phyloP scores from a whole-genome alignment of 2,329 filamentous ascomycete species.

The Pestalotiopsis sp. region DNA sequence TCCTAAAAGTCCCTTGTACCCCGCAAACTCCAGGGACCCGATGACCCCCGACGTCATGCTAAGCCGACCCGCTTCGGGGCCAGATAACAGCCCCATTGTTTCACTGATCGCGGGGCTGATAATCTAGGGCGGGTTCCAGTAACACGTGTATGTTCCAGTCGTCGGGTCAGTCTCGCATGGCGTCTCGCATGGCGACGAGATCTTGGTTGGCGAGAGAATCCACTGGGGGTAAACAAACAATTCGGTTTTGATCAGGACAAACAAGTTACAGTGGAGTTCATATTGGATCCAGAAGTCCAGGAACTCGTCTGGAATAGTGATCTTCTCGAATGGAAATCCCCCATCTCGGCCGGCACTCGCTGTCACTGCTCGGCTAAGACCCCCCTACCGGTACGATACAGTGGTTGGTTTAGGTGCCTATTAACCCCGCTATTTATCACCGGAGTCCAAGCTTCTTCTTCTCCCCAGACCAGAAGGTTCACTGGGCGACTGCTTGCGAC shows the following conservation, averaged over 20 bases:
- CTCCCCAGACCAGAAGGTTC: neutral
- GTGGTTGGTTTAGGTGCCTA: neutral
- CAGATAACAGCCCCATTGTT: conserved; percentile 1
- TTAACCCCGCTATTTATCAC: neutral
- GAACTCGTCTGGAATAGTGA: neutral
- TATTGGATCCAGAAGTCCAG: neutral
- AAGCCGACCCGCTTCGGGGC: neutral
- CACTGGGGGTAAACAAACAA: neutral
- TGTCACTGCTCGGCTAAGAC: neutral
- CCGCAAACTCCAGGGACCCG: neutral
- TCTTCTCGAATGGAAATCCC: neutral
- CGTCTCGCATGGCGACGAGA: neutral
- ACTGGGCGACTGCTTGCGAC: neutral
- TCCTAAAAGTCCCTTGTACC: neutral
- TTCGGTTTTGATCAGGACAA: neutral
- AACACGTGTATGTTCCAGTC: neutral
- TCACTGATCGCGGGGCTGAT: conserved; percentile 9
- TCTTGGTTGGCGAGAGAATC: neutral
- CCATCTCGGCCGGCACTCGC: neutral
- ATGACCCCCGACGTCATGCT: conserved; percentile 1
- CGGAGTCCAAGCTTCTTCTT: conserved; percentile 6
- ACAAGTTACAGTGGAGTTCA: neutral
- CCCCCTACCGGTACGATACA: neutral
- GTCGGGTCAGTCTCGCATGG: neutral
- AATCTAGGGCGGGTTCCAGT: neutral